Evolutionary conservation across 2,329 filamentous ascomycete species (phyloP).

Genomic region (Colletotrichum aenigma): DNA sequence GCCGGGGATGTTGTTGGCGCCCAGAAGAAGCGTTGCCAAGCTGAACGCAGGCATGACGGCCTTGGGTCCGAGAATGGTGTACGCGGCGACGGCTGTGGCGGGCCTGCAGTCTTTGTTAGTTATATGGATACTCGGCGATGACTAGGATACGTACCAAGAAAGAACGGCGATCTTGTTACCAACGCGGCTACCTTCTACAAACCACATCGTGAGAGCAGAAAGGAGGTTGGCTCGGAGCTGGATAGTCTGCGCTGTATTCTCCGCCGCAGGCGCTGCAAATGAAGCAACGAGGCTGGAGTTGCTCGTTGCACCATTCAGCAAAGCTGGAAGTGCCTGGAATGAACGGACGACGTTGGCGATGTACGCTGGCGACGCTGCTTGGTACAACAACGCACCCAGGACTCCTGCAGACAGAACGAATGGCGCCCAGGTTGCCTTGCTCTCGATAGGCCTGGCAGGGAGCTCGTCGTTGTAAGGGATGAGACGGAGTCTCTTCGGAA

Average conservation of each 20-base stretch:
- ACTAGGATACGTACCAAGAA: too few species aligned
- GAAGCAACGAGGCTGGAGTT: not conserved
- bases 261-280: not conserved
- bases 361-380: not conserved
- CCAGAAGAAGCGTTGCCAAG: not conserved
- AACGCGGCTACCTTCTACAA: not conserved
- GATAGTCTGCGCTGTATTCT: not conserved
- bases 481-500: not conserved
- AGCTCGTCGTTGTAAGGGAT: conserved; percentile 3
- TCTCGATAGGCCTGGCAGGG: not conserved
- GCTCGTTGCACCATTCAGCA: not conserved
- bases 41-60: not conserved
- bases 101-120: not conserved
- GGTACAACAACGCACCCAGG: not conserved
- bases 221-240: not conserved
- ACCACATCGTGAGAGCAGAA: not conserved
- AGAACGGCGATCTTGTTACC: not conserved
- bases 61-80: not conserved
- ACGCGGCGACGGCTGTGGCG: not conserved
- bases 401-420: not conserved
- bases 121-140: too few species aligned
- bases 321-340: not conserved
- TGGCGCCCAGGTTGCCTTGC: not conserved
- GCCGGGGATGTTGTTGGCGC: not conserved
- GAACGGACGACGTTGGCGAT: not conserved